These are phyloP conservation scores for Udeniomyces megalosporus DNA, from an alignment of 768 basidiomycete genomes.

Conservation along the genomic window DNA sequence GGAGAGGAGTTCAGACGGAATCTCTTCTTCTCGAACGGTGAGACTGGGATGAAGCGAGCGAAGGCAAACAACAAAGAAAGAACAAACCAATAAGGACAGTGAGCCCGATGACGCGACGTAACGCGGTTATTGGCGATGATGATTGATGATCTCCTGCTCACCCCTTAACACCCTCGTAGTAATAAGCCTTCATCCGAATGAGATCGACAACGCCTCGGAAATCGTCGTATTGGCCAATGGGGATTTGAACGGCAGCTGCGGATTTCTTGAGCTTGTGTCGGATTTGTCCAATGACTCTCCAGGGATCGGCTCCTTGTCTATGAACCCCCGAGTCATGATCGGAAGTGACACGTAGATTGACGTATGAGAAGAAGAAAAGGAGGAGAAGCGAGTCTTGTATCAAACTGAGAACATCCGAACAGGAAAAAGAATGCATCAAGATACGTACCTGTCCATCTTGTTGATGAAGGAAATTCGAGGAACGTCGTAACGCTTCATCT, in stretches of 20 bases:
- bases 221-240: conserved; percentile 76
- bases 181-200: conserved; percentile 82
- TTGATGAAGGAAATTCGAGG: conserved; percentile 93
- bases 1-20: conserved; percentile 56
- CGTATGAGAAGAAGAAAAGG: background rate
- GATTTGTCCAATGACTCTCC: conserved; percentile 84
- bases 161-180: conserved; percentile 92
- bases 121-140: background rate
- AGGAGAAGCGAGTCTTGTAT: background rate
- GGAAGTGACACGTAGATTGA: too few species aligned
- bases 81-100: background rate
- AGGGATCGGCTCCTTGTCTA: conserved; percentile 92
- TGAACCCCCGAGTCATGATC: background rate
- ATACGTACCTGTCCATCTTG: conserved; percentile 80
- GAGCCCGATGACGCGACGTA: background rate
- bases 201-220: conserved; percentile 86
- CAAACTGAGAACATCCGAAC: too few species aligned
- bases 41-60: conserved; percentile 40
- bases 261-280: conserved; percentile 76
- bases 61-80: conserved; percentile 1
- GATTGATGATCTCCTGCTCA: conserved; percentile 32
- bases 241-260: conserved; percentile 89
- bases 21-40: conserved; percentile 64
- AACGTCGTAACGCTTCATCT: conserved; percentile 94
- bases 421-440: too few species aligned